A percentile compares a stretch with the other conserved stretches of the same genome.
phyloP scores from a whole-genome alignment of 257 asterid genomes.

The Misopates orontium region DNA sequence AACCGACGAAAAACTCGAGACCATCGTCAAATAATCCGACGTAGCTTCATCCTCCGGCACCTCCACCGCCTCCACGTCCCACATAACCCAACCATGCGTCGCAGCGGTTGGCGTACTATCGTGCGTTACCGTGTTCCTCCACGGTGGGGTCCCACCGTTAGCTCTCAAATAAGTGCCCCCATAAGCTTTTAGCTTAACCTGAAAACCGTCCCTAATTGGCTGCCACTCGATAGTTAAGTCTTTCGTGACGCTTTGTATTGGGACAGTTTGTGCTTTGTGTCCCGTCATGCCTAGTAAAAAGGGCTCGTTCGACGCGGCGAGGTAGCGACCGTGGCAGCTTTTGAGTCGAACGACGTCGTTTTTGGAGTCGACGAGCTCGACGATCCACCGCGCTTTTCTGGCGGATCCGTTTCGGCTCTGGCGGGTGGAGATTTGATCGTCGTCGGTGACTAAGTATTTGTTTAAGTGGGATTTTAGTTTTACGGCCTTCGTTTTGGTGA shows the following conservation, averaged over 20 bases:
- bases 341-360: slow-evolving; percentile 59
- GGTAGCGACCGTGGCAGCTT: slow-evolving; percentile 66
- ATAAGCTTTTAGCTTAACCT: slow-evolving; percentile 55
- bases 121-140: slow-evolving; percentile 86
- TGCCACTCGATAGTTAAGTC: slow-evolving; percentile 65
- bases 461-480: slow-evolving; percentile 64
- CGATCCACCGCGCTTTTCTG: slow-evolving; percentile 71
- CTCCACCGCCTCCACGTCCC: slow-evolving; percentile 79
- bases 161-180: slow-evolving; percentile 76
- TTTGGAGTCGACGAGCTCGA: slow-evolving; percentile 65
- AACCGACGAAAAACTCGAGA: slow-evolving; percentile 71
- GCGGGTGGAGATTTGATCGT: slow-evolving; percentile 61
- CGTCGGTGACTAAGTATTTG: slow-evolving; percentile 81
- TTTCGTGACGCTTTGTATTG: slow-evolving; percentile 27
- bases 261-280: slow-evolving; percentile 58
- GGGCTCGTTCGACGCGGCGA: slow-evolving; percentile 59
- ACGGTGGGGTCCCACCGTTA: slow-evolving; percentile 95
- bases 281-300: slow-evolving; percentile 88
- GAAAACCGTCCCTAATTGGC: slow-evolving; percentile 83
- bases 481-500: slow-evolving; percentile 60
- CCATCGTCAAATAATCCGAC: slow-evolving; percentile 67
- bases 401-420: slow-evolving; percentile 72
- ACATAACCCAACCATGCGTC: slow-evolving; percentile 62
- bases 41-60: slow-evolving; percentile 68
- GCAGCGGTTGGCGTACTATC: slow-evolving; percentile 57